A percentile compares a stretch with the other conserved stretches of the same genome.
These are phyloP conservation scores for Geoglossum glabrum DNA, from an alignment of 495 filamentous ascomycete genomes.

Conservation along the genomic window DNA sequence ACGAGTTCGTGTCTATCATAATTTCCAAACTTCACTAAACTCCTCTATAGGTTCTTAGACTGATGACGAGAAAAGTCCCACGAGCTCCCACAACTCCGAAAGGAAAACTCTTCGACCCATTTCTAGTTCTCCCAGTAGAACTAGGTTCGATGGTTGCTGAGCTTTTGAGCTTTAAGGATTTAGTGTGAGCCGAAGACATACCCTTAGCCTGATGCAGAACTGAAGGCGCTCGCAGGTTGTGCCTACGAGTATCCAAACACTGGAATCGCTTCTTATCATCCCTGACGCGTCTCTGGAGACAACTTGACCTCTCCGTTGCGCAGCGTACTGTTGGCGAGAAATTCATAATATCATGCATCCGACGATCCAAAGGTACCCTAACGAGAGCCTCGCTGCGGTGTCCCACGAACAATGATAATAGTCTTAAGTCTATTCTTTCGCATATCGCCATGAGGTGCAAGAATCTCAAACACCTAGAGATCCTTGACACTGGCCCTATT, in stretches of 20 bases:
- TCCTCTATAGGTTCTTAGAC: not conserved
- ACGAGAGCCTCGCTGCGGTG: not conserved
- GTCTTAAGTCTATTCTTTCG: not conserved
- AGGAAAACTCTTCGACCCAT: not conserved
- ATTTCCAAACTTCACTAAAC: not conserved
- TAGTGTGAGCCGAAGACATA: not conserved
- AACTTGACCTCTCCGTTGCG: not conserved
- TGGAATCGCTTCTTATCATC: constrained; percentile 1
- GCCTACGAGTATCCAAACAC: constrained; percentile 3
- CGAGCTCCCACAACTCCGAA: not conserved
- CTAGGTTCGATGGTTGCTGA: not conserved
- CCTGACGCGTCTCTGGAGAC: not conserved
- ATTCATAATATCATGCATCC: not conserved
- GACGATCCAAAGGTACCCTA: not conserved
- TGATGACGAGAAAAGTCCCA: not conserved
- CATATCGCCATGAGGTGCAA: not conserved
- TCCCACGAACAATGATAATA: not conserved
- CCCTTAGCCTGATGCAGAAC: not conserved
- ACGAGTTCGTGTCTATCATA: not conserved
- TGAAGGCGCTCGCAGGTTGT: constrained; percentile 1
- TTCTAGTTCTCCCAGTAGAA: not conserved
- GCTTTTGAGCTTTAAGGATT: not conserved
- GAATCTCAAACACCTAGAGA: not conserved
- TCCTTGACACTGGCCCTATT: not conserved
- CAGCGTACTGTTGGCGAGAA: not conserved